phyloP scores from a whole-genome alignment of 495 filamentous ascomycete genomes.

The Alectoria sarmentosa region DNA sequence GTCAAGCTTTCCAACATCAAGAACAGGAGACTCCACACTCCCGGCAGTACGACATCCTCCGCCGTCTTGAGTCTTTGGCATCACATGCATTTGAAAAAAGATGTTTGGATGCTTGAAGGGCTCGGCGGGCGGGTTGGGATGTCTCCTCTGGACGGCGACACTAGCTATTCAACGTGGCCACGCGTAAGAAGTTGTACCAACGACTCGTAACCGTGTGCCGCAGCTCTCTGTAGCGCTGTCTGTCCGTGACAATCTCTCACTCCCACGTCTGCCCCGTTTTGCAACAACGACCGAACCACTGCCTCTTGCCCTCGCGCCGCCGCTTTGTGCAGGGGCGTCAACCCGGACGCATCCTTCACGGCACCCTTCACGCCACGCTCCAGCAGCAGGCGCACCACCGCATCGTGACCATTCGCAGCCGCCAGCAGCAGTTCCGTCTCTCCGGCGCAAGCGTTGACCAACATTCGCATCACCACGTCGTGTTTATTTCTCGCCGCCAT shows the following conservation, averaged over 20 bases:
- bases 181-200: constrained; percentile 34
- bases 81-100: no score
- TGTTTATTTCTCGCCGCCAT: no score
- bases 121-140: no score
- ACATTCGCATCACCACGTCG: no score
- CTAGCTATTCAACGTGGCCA: no score
- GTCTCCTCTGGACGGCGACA: no score
- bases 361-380: constrained; percentile 30
- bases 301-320: neutral
- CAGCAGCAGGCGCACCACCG: constrained; percentile 34
- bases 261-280: constrained; percentile 7
- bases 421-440: constrained; percentile 42
- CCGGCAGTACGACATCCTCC: no score
- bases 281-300: constrained; percentile 24
- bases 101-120: no score
- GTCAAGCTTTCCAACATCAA: no score
- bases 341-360: constrained; percentile 30
- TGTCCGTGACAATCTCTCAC: constrained; percentile 29
- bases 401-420: constrained; percentile 31
- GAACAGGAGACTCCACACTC: no score
- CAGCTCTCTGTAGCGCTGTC: constrained; percentile 40
- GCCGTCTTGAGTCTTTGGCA: no score
- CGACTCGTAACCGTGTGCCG: constrained; percentile 32
- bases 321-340: neutral
- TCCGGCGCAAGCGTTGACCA: no score